These are phyloP conservation scores for Xylariaceae sp. DNA, from an alignment of 2,329 filamentous ascomycete species.

Conservation along the genomic window DNA sequence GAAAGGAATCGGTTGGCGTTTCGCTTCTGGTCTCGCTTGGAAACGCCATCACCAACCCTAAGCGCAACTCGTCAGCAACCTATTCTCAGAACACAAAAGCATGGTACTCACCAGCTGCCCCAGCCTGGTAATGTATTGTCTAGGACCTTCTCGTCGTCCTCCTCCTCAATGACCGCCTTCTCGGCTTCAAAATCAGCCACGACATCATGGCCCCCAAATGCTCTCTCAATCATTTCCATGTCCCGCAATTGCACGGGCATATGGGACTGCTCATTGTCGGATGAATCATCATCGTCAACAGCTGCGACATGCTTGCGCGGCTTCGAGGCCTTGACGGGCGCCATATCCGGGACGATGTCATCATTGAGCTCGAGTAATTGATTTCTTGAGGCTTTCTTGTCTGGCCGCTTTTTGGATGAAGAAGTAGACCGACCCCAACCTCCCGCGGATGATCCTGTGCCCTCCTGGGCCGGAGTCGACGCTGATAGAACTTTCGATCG, in stretches of 20 bases:
- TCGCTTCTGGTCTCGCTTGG: conserved; percentile 61
- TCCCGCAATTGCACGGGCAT: conserved; percentile 56
- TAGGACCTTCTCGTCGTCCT: conserved; percentile 77
- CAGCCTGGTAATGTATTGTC: conserved; percentile 89
- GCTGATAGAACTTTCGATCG: conserved; percentile 20
- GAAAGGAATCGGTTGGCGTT: conserved; percentile 60
- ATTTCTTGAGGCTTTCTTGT: conserved; percentile 15
- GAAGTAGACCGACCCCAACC: conserved; percentile 26
- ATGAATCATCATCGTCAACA: conserved; percentile 30
- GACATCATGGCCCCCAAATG: conserved; percentile 86
- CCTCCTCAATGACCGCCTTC: conserved; percentile 65
- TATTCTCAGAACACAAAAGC: no score
- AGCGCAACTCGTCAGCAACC: no score
- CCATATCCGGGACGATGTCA: conserved; percentile 20
- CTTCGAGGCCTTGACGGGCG: neutral
- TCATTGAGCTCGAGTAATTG: conserved; percentile 26
- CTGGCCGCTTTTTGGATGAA: conserved; percentile 21
- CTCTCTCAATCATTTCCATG: conserved; percentile 68
- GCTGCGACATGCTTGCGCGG: conserved; percentile 17
- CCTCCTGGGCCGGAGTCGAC: conserved; percentile 6
- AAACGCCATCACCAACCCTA: conserved; percentile 78
- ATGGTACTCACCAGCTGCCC: no score
- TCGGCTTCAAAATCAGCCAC: conserved; percentile 75
- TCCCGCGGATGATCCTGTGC: conserved; percentile 19
- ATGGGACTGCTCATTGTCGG: conserved; percentile 45